Base-by-base conservation (phyloP, 345 rosid genomes). In the Camelina laxa region DNA sequence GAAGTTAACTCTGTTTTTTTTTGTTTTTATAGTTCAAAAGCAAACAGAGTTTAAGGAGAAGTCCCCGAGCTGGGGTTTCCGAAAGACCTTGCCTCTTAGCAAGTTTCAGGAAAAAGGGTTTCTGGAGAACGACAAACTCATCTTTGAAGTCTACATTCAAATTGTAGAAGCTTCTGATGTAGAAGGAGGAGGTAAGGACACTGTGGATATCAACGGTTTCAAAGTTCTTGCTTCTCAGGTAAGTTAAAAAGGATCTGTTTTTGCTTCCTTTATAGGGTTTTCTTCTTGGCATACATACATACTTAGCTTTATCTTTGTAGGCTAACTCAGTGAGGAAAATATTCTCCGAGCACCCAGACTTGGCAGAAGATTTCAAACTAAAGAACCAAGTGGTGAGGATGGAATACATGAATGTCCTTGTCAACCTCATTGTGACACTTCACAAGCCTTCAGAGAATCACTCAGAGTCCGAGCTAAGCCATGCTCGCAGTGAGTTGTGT, bases 151-250 rank as follows among this genome's bases (percentile, higher is more conserved):
- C 24, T 45, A 64, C 54, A 30, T 64, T n/a, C 6, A 24, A 1
- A 10, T 24, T 44, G 2, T n/a, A 20, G 66, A 61, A 20, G 35
- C 13, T 51, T 10, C 5, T 51, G 56, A 51, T 51, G 56, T 27
- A 20, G 56, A 20, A 20, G 5, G 15, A 20, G 7, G 30, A 51
- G 27, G 3, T 16, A 5, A 38, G 16, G 21, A 59, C 8, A 27
- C 69, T 47, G 36, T 33, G 36, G 36, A 5, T 45, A 45, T 45
- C 24, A 10, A 47, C 3, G 69, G 56, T 10, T 47, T 65, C 17
- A 53, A 19, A 6, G 35, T 62, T 62, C 13, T 62, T 13, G 33
- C 69, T 62, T 51, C 76, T 72, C 69, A 72, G 16, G 76, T 27
- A 27, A 27, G 30, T 17, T 39, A 39, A 31, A 9, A 36, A 8